These are phyloP conservation scores for Galeopsis tetrahit DNA, from an alignment of 257 asterid species.

Conservation along the genomic window DNA sequence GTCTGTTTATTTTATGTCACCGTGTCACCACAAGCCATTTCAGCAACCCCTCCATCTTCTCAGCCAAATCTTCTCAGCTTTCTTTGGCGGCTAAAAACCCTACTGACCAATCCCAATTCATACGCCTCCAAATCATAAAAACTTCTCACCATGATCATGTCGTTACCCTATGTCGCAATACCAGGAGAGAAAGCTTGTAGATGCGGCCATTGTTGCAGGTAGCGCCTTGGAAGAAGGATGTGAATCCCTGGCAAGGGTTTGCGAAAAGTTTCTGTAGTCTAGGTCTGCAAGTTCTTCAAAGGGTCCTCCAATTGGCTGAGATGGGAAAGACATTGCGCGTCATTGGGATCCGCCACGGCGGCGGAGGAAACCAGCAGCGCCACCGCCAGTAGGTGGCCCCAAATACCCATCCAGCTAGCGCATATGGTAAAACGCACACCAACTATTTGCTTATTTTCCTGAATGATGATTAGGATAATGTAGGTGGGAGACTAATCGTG, in stretches of 20 bases:
- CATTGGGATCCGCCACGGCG: conserved; percentile 85
- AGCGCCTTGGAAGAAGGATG: conserved; percentile 80
- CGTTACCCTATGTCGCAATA: too few species aligned
- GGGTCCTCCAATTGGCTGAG: conserved; percentile 83
- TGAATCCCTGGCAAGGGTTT: conserved; percentile 77
- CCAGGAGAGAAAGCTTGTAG: conserved; percentile 81
- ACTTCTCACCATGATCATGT: too few species aligned
- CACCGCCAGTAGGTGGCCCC: conserved; percentile 36
- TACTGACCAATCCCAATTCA: too few species aligned
- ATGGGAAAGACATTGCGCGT: conserved; percentile 70
- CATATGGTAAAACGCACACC: conserved; percentile 22
- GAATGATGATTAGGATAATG: conserved; percentile 33
- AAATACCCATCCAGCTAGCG: conserved; percentile 42
- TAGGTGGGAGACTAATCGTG: conserved; percentile 21
- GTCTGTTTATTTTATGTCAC: too few species aligned
- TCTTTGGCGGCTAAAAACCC: too few species aligned
- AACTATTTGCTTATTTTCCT: conserved; percentile 34
- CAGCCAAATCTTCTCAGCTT: too few species aligned
- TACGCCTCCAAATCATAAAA: too few species aligned
- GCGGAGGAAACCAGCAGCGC: conserved; percentile 44
- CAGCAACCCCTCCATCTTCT: too few species aligned
- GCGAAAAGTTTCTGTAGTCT: conserved; percentile 68
- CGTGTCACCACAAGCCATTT: too few species aligned
- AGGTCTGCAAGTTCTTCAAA: conserved; percentile 60
- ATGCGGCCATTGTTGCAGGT: conserved; percentile 96